Conservation (phyloP, 768 basidiomycete genomes). For the Dendrothele bispora region DNA sequence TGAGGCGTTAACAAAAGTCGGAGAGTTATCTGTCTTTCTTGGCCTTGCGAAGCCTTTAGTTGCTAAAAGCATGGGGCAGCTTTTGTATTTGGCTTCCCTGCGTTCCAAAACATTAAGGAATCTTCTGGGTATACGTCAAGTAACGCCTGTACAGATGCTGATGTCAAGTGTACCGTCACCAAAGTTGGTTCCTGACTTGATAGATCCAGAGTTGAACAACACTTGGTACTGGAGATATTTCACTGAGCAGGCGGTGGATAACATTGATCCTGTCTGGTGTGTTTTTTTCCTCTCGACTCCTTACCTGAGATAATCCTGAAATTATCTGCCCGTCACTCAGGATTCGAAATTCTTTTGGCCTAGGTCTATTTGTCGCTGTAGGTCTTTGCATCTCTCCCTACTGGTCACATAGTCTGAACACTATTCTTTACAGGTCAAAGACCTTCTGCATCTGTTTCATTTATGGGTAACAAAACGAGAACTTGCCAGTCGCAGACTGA, state of each 20-base stretch:
- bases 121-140: constrained; percentile 1
- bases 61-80: constrained; percentile 6
- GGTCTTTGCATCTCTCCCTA: too few species aligned
- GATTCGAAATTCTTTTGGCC: constrained; percentile 8
- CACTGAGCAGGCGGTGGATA: background rate
- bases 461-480: constrained; percentile 49
- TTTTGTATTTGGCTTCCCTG: constrained; percentile 4
- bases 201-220: background rate
- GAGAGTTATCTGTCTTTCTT: constrained; percentile 2
- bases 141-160: background rate
- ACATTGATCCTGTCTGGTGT: constrained; percentile 5
- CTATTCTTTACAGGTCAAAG: constrained; percentile 24
- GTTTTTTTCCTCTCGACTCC: background rate
- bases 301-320: background rate
- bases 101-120: background rate
- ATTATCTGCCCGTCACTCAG: background rate
- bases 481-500: constrained; percentile 45
- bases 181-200: constrained; percentile 1
- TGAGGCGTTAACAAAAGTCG: constrained; percentile 1
- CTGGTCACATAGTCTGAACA: too few species aligned
- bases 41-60: constrained; percentile 7
- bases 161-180: constrained; percentile 2
- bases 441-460: constrained; percentile 43
- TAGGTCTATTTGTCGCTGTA: constrained; percentile 27
- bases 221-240: constrained; percentile 6